Conservation (phyloP, 1,284 basidiomycete genomes). For the Cryptococcus jaspeensis region DNA sequence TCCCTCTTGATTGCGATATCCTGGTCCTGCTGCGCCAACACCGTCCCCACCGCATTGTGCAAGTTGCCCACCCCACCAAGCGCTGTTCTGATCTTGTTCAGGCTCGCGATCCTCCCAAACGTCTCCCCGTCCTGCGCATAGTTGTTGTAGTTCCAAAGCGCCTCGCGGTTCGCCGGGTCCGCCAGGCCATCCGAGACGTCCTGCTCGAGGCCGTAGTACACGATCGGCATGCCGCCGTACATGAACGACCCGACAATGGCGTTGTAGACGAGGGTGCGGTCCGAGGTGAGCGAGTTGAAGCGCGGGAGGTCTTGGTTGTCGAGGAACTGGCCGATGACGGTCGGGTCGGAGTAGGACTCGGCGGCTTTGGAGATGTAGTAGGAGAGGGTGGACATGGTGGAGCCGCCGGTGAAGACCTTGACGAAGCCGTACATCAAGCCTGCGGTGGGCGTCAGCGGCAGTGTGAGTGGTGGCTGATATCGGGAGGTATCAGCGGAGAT, state of each 20-base stretch:
- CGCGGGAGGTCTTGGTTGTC: conserved; percentile 77
- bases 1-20: conserved; percentile 69
- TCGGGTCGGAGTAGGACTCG: conserved; percentile 51
- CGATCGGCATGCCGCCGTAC: conserved; percentile 59
- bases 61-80: conserved; percentile 52
- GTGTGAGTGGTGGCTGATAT: background rate
- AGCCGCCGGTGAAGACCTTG: conserved; percentile 28
- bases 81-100: conserved; percentile 71
- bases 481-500: background rate
- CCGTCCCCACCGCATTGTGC: conserved; percentile 55
- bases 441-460: conserved; percentile 1
- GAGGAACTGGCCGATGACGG: conserved; percentile 68
- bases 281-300: conserved; percentile 59
- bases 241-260: conserved; percentile 65
- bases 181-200: conserved; percentile 50
- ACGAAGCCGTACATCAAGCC: conserved; percentile 28
- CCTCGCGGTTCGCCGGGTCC: conserved; percentile 65
- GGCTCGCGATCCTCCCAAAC: conserved; percentile 61
- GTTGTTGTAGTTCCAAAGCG: conserved; percentile 70
- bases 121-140: conserved; percentile 50
- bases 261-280: conserved; percentile 52
- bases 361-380: conserved; percentile 59
- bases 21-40: conserved; percentile 59
- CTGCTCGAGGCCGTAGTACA: conserved; percentile 70
- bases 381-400: conserved; percentile 58